Base-by-base conservation (phyloP, 2,329 filamentous ascomycete species). In the Stemphylium lycopersici region DNA sequence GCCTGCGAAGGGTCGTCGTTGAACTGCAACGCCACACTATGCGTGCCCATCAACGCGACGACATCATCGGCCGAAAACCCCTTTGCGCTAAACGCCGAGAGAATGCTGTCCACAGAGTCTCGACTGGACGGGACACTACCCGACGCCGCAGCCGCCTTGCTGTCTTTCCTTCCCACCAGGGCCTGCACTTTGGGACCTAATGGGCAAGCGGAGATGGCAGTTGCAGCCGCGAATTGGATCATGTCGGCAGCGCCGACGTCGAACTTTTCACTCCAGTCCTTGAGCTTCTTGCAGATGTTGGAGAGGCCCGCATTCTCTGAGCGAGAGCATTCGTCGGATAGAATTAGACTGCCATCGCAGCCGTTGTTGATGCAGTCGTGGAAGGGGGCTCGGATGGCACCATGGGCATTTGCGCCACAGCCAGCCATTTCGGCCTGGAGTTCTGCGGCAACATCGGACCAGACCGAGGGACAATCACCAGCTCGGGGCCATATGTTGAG, bases 261-360 rank as follows among this genome's bases (percentile, higher is more conserved):
- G 56, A 77, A 80, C 44, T 77, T 72, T 15, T 62, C 62, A 33
- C 74, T 75, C 71, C 78, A 75, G 6, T 58, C 52, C 33, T 67
- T 62, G 1, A 79, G 69, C 45, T 74, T 71, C 3, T 59, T 56
- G n/a, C 74, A 76, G 31, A 80, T 79, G 2, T 67, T 67, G 41
- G 70, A 56, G 2, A 85, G 71, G 0, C 80, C 81, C 3, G 56
- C 62, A 60, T 84, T 75, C 36, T 76, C 71, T 0, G 60, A n/a
- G 8, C 75, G 66, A 18, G 59, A 55, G 48, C 67, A 73, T 47
- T 71, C 68, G 15, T 59, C 59, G 3, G 57, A 56, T 10, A 69
- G 52, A 29, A 69, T 63, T 10, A 70, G 55, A 32, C 60, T 64
- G 16, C 67, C 68, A 16, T 71, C 67, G 26, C 67, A 69, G 18